These are phyloP conservation scores for Scedosporium boydii DNA, from an alignment of 2,329 filamentous ascomycete species.

Conservation along the genomic window DNA sequence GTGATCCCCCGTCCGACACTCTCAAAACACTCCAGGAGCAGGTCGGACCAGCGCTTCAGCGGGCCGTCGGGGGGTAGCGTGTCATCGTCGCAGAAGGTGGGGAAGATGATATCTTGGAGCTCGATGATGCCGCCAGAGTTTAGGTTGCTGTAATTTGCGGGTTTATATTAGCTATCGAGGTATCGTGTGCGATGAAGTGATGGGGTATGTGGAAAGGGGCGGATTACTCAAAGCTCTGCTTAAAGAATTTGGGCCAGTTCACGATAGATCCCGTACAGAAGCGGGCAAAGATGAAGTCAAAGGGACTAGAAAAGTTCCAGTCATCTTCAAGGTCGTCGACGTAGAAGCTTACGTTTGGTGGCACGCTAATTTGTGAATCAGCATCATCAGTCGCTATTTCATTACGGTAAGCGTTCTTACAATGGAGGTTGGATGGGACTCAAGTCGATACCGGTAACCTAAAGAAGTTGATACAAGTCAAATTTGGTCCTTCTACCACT, in stretches of 20 bases:
- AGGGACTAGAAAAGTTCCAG: constrained; percentile 27
- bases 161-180: too few species aligned
- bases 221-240: constrained; percentile 21
- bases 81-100: constrained; percentile 22
- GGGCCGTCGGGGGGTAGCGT: constrained; percentile 17
- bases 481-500: too few species aligned
- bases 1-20: constrained; percentile 20
- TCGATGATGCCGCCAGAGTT: constrained; percentile 24
- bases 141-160: constrained; percentile 11
- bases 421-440: constrained; percentile 30
- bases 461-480: too few species aligned
- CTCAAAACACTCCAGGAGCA: constrained; percentile 20
- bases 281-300: constrained; percentile 30
- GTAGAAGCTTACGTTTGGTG: constrained; percentile 38
- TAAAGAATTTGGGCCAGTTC: constrained; percentile 24
- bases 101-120: constrained; percentile 19
- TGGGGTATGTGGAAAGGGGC: background rate
- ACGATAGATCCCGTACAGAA: constrained; percentile 19
- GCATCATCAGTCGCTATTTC: background rate
- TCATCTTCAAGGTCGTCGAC: constrained; percentile 31
- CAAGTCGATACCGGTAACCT: constrained; percentile 30
- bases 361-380: constrained; percentile 23
- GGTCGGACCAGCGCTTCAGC: constrained; percentile 17
- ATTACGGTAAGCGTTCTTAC: constrained; percentile 14
- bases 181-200: too few species aligned